Percentiles rank a stretch among this genome's conserved stretches.
Conservation (phyloP, 2,329 filamentous ascomycete genomes). For the Pseudocercospora musae region DNA sequence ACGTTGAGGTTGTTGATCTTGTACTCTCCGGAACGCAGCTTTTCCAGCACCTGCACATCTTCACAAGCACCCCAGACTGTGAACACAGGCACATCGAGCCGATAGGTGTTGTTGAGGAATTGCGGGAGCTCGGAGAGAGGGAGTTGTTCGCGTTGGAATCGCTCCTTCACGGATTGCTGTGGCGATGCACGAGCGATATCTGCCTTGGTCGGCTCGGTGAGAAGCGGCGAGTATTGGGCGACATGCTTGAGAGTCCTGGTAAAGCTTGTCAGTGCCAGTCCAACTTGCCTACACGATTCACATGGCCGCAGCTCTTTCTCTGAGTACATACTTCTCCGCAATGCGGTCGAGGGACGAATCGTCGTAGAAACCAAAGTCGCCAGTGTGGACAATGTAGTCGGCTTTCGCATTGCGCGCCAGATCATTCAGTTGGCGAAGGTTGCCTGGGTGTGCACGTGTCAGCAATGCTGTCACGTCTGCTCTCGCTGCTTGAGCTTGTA, state of each 20-base stretch:
- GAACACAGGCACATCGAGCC: slow-evolving; percentile 93
- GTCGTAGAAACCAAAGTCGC: slow-evolving; percentile 99
- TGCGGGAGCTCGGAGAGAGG: slow-evolving; percentile 89
- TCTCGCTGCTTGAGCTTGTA: background rate
- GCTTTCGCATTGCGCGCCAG: slow-evolving; percentile 91
- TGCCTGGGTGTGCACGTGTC: slow-evolving; percentile 59
- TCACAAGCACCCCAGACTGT: slow-evolving; percentile 99
- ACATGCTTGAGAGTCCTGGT: slow-evolving; percentile 92
- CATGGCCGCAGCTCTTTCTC: background rate
- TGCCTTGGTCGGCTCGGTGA: slow-evolving; percentile 70
- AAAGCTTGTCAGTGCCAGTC: slow-evolving; percentile 13
- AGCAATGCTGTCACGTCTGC: slow-evolving; percentile 9
- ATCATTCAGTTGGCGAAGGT: slow-evolving; percentile 91
- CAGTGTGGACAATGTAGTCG: slow-evolving; percentile 97
- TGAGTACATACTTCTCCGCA: slow-evolving; percentile 79
- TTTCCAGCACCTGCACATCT: slow-evolving; percentile 94
- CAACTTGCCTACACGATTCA: background rate
- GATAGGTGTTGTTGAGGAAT: slow-evolving; percentile 82
- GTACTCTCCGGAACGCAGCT: slow-evolving; percentile 96
- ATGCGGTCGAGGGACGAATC: slow-evolving; percentile 93
- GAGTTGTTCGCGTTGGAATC: slow-evolving; percentile 76
- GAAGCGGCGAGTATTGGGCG: slow-evolving; percentile 93
- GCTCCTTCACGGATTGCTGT: slow-evolving; percentile 69
- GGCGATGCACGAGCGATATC: slow-evolving; percentile 66
- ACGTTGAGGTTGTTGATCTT: slow-evolving; percentile 97